A percentile compares a stretch with the other conserved stretches of the same genome.
Evolutionary conservation across 148 eudicot genomes (phyloP).

Genomic region (Fagopyrum esculentum): DNA sequence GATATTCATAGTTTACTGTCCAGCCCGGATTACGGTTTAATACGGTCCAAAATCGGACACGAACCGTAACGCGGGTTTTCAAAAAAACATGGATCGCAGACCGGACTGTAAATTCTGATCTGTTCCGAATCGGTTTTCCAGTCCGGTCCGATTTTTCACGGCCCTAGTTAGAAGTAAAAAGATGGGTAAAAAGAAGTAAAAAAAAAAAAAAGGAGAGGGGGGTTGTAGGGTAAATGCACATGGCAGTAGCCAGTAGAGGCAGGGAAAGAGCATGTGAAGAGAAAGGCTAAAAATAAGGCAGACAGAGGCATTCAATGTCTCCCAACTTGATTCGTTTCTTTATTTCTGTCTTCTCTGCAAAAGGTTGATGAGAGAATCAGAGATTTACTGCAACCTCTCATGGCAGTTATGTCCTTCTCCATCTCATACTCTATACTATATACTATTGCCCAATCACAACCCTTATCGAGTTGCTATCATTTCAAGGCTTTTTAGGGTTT

Average conservation of each 20-base stretch:
- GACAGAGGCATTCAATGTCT: neutral
- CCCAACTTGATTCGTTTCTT: neutral
- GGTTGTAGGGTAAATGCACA: constrained; percentile 6
- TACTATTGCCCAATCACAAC: no score
- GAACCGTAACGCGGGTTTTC: no score
- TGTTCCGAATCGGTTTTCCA: no score
- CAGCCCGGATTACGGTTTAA: no score
- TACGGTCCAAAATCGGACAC: no score
- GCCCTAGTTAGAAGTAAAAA: no score
- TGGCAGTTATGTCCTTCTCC: neutral
- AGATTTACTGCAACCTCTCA: constrained; percentile 7
- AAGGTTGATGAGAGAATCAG: neutral
- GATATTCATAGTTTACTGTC: no score
- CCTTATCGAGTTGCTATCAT: no score
- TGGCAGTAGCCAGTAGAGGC: neutral
- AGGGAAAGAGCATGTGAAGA: neutral
- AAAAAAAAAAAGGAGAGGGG: neutral
- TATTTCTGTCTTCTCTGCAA: neutral
- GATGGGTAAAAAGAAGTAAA: neutral
- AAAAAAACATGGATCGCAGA: no score
- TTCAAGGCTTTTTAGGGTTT: no score
- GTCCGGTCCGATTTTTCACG: no score
- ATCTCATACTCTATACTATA: neutral
- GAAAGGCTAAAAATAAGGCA: neutral
- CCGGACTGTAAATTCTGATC: no score